phyloP scores from a whole-genome alignment of 2,329 filamentous ascomycete genomes.

The Penicillium sp. region DNA sequence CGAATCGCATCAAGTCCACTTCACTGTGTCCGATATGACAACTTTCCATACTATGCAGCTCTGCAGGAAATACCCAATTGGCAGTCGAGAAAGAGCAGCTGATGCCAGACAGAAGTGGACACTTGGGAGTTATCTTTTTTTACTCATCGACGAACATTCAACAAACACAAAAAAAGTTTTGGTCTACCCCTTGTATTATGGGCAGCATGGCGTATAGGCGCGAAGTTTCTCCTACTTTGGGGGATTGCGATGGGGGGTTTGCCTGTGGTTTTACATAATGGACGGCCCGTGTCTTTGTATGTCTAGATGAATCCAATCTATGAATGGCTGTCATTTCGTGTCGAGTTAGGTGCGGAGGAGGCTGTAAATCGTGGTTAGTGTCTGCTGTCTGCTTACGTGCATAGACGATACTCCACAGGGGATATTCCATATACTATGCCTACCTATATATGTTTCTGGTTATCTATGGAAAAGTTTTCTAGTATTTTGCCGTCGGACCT shows the following conservation, averaged over 20 bases:
- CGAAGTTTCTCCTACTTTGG: conserved; percentile 30
- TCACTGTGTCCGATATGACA: background rate
- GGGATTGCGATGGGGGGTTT: conserved; percentile 17
- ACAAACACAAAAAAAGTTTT: conserved; percentile 27
- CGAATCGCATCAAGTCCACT: conserved; percentile 8
- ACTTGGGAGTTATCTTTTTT: conserved; percentile 20
- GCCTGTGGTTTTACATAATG: conserved; percentile 24
- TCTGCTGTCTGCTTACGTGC: background rate
- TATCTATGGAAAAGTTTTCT: background rate
- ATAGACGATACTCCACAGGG: background rate
- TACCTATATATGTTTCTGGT: background rate
- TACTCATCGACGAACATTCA: conserved; percentile 1
- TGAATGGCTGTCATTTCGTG: conserved; percentile 3
- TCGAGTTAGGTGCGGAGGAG: background rate
- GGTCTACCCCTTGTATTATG: conserved; percentile 32
- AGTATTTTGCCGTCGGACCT: background rate
- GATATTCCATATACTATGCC: too few relatives aligned
- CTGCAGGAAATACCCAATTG: background rate
- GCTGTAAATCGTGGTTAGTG: background rate
- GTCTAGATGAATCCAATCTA: conserved; percentile 21
- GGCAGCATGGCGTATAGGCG: conserved; percentile 42
- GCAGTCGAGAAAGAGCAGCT: conserved; percentile 2
- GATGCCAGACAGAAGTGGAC: conserved; percentile 12
- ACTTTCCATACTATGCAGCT: background rate
- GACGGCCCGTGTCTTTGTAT: conserved; percentile 16